Conservation (phyloP, 306 rosid species). For the Lablab purpureus region DNA sequence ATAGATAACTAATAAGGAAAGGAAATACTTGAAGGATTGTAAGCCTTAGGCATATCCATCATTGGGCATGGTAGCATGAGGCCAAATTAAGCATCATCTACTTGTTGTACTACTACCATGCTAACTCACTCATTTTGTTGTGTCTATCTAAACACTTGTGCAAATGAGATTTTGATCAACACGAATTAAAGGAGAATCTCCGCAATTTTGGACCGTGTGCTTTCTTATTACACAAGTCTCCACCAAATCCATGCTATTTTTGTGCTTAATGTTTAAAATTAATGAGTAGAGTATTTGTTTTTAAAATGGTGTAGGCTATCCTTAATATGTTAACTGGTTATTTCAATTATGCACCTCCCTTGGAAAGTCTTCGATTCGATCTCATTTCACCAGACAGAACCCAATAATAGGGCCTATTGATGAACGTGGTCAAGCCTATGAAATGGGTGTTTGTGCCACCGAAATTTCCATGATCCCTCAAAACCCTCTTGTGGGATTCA, state of each 20-base stretch:
- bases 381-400: background rate
- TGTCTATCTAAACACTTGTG: conserved; percentile 16
- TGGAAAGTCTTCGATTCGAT: conserved; percentile 6
- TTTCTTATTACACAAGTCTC: background rate
- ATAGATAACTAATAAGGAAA: conserved; percentile 29
- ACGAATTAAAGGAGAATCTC: background rate
- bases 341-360: background rate
- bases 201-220: conserved; percentile 20
- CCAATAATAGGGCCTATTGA: background rate
- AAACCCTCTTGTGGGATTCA: conserved; percentile 9
- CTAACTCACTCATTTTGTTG: conserved; percentile 42
- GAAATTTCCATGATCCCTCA: conserved; percentile 20
- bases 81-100: conserved; percentile 41
- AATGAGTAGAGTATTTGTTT: background rate
- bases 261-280: conserved; percentile 19
- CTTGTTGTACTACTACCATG: conserved; percentile 4
- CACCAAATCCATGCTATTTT: conserved; percentile 18
- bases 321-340: background rate
- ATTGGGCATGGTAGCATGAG: conserved; percentile 22
- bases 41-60: conserved; percentile 33
- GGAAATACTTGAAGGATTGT: conserved; percentile 1
- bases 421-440: background rate
- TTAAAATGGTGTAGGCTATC: background rate
- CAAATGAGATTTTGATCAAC: conserved; percentile 8
- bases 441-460: conserved; percentile 3